Evolutionary conservation across 2,329 filamentous ascomycete genomes (phyloP), one percentile per base, ranked within the genome.

Genomic region (Epichloe elymi): DNA sequence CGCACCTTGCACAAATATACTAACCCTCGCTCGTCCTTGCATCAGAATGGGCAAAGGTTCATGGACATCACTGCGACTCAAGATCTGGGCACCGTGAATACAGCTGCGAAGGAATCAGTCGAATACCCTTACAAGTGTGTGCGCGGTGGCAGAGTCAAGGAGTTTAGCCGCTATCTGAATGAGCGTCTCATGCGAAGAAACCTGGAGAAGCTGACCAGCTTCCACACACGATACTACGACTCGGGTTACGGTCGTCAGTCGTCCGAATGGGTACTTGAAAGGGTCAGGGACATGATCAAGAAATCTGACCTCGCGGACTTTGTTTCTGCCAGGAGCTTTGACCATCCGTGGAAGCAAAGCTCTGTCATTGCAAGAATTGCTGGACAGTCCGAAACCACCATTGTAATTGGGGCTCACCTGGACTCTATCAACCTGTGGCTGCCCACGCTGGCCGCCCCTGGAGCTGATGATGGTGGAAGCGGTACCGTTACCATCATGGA

Each of bases 401-500:
- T 96, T 20, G 83, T 96, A 17, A 84, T 96, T 57, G 90, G 91
- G 49, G 89, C 90, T 1, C 90, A 96, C 67, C 90, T 95, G 66
- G 91, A 97, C 67, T 94, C 87, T 60, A 94, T 95, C 70, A 97
- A 97, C 69, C 75, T 95, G 44, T 95, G 88, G 71, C 69, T 95
- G 12, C 91, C 90, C 1, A 73, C 95, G 37, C 76, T 96, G 36
- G 79, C 86, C 14, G 90, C 91, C 0, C 91, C 91, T 0, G 91
- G 91, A 44, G 90, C 91, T n/a, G 93, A 97, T 59, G 91, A 97
- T 59, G 91, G 96, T 63, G 91, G 90, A 56, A 89, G 85, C 58
- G 89, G 89, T 52, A 93, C 89, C 2, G 88, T 97, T 19, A 97
- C 91, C 10, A 97, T 95, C 58, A 79, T 97, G 49, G 91, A 98